Evolutionary conservation across 345 rosid species (phyloP).

Genomic region (Eucalyptus tenuipes): DNA sequence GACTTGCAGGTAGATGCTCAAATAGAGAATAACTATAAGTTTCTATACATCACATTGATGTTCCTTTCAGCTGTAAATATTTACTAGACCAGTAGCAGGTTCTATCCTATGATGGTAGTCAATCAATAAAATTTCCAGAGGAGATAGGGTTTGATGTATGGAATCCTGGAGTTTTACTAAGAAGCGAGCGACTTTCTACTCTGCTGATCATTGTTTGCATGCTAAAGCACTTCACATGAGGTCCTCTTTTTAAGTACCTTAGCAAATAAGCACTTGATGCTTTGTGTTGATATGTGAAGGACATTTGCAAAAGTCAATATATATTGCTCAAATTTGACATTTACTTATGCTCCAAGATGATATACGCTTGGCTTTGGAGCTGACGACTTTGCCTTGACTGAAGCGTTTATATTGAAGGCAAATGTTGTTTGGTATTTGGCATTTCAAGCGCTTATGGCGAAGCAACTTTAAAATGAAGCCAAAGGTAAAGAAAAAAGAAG

Average conservation of each 20-base stretch:
- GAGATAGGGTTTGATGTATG: background rate
- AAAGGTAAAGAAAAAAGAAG: background rate
- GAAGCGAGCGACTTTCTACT: background rate
- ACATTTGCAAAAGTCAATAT: background rate
- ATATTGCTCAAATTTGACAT: background rate
- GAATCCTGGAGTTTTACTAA: background rate
- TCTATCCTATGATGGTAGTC: background rate
- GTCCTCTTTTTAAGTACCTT: background rate
- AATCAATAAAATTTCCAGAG: background rate
- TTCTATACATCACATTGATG: background rate
- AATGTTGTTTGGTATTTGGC: background rate
- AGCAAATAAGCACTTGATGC: background rate
- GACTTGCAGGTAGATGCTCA: background rate
- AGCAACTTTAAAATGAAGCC: background rate
- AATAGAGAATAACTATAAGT: background rate
- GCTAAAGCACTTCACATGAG: background rate
- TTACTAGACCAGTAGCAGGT: background rate
- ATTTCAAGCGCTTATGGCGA: background rate
- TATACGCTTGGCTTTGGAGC: background rate
- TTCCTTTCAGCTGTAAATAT: background rate
- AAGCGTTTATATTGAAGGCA: background rate
- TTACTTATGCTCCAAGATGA: background rate
- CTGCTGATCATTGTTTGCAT: background rate
- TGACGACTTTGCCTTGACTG: background rate
- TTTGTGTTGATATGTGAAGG: background rate